Evolutionary conservation across 177 flowering plant genomes (phyloP).

Genomic region (Telopea speciosissima): DNA sequence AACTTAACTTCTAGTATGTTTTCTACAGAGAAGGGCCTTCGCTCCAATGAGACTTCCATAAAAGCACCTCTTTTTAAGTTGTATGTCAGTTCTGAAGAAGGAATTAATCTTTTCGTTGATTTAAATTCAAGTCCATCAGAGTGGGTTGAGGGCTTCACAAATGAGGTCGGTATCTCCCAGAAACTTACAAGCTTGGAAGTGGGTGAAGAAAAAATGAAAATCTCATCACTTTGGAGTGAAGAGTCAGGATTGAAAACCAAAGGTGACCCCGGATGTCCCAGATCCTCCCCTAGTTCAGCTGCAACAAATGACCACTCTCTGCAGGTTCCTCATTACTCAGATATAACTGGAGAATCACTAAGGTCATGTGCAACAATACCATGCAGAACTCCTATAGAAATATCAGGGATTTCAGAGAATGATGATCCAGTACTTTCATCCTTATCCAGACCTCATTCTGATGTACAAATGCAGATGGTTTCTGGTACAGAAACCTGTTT

Average conservation of each 20-base stretch:
- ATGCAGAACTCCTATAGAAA: conserved; percentile 9
- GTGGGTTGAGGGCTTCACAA: conserved; percentile 38
- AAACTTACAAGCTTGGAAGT: conserved; percentile 22
- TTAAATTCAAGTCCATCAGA: conserved; percentile 40
- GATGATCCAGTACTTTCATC: conserved; percentile 13
- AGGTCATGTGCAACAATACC: conserved; percentile 9
- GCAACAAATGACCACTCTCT: conserved; percentile 4
- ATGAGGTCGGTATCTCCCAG: conserved; percentile 27
- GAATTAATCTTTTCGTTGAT: conserved; percentile 52
- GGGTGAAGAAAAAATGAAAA: conserved; percentile 14
- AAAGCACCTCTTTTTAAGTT: conserved; percentile 35
- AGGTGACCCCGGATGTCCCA: conserved; percentile 6
- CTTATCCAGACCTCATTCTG: conserved; percentile 10
- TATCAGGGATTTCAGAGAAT: conserved; percentile 6
- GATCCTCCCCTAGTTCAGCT: conserved; percentile 15
- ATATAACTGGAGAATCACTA: conserved; percentile 13
- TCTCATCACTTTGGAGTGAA: conserved; percentile 10
- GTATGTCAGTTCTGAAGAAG: conserved; percentile 47
- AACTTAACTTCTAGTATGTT: conserved; percentile 10
- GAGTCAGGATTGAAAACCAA: conserved; percentile 9
- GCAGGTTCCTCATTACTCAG: conserved; percentile 8
- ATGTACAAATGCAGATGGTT: conserved; percentile 8
- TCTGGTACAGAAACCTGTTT: conserved; percentile 14
- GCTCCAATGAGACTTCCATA: conserved; percentile 11
- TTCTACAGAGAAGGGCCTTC: conserved; percentile 13